These are phyloP conservation scores for Hygrophorus russula DNA, from an alignment of 768 basidiomycete genomes.

Conservation along the genomic window DNA sequence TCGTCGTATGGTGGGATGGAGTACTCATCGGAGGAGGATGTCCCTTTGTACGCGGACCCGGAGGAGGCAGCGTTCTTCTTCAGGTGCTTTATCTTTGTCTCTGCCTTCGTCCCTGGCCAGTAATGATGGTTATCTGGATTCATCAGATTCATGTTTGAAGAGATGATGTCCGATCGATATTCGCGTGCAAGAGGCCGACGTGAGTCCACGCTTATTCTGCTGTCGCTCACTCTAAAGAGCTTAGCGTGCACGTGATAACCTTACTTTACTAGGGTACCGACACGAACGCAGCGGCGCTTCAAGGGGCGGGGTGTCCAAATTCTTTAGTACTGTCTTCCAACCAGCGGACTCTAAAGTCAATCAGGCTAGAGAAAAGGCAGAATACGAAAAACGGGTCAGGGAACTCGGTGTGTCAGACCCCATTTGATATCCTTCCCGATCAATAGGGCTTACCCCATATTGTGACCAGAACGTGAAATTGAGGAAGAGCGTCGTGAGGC, in stretches of 20 bases:
- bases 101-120: not conserved
- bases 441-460: not conserved
- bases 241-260: slow-evolving; percentile 4
- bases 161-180: slow-evolving; percentile 19
- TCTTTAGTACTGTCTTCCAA: slow-evolving; percentile 13
- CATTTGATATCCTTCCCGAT: not conserved
- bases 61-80: slow-evolving; percentile 19
- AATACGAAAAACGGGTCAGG: slow-evolving; percentile 20
- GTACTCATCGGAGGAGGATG: slow-evolving; percentile 16
- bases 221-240: not conserved
- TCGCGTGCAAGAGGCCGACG: slow-evolving; percentile 17
- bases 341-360: not conserved
- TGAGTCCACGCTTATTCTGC: slow-evolving; percentile 8
- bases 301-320: slow-evolving; percentile 10
- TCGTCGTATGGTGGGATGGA: not conserved
- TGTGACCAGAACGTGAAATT: slow-evolving; percentile 19
- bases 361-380: slow-evolving; percentile 19
- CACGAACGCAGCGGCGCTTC: slow-evolving; percentile 14
- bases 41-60: slow-evolving; percentile 19
- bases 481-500: slow-evolving; percentile 21
- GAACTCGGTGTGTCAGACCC: slow-evolving; percentile 19
- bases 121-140: slow-evolving; percentile 2
- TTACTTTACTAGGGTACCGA: slow-evolving; percentile 17
- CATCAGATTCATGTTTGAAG: slow-evolving; percentile 22
- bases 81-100: slow-evolving; percentile 11